Evolutionary conservation across 768 basidiomycete species (phyloP).

Genomic region (Xerocomellus chrysenteron): DNA sequence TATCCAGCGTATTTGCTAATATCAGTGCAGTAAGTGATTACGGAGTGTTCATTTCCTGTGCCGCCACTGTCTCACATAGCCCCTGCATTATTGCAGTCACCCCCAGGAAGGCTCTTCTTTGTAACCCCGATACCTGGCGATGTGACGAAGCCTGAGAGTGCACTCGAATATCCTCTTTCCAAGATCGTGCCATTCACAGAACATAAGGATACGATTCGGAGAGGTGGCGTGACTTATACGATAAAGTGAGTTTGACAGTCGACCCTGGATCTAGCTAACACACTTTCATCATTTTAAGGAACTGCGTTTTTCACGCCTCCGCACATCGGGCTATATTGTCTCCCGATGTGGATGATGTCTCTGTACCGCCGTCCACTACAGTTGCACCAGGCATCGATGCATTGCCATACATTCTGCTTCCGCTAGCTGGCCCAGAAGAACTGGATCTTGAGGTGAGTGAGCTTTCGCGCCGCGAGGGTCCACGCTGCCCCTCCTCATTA

Average conservation of each 20-base stretch:
- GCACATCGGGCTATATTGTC: constrained; percentile 72
- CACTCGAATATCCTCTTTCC: constrained; percentile 75
- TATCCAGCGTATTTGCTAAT: constrained; percentile 94
- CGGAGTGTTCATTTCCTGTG: background rate
- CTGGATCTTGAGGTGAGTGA: constrained; percentile 85
- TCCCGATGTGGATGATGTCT: constrained; percentile 55
- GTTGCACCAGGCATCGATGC: constrained; percentile 78
- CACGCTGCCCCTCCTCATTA: background rate
- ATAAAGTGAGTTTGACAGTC: constrained; percentile 63
- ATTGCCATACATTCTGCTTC: constrained; percentile 81
- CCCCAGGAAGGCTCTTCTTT: constrained; percentile 78
- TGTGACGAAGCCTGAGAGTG: constrained; percentile 40
- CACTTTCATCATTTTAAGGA: constrained; percentile 44
- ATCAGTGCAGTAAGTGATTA: constrained; percentile 63
- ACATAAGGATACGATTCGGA: constrained; percentile 80
- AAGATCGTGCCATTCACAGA: constrained; percentile 88
- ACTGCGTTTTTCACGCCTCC: constrained; percentile 69
- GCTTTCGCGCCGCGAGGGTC: constrained; percentile 4
- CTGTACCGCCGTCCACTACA: constrained; percentile 56
- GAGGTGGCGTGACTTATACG: constrained; percentile 83
- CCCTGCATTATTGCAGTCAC: constrained; percentile 46
- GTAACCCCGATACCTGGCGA: constrained; percentile 62
- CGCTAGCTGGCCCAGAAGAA: constrained; percentile 94
- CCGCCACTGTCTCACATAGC: constrained; percentile 1
- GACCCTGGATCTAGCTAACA: constrained; percentile 11